These are phyloP conservation scores for Solanum sejunctum DNA, from an alignment of 257 asterid genomes.

Conservation along the genomic window DNA sequence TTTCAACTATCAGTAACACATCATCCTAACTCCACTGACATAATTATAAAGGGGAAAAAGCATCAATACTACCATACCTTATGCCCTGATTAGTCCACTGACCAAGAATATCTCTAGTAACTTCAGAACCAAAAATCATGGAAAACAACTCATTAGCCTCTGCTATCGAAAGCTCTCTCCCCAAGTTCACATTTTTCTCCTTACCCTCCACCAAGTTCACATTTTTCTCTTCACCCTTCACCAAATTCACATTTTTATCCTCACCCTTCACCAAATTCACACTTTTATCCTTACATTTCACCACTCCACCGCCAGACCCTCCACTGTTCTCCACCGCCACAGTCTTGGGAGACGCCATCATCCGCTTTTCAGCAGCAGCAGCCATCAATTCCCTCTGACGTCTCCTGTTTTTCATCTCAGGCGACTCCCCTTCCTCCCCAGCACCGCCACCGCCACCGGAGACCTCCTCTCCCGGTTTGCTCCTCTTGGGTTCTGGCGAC, in stretches of 20 bases:
- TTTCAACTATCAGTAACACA: not conserved
- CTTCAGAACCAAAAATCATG: conserved; percentile 59
- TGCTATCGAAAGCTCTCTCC: conserved; percentile 24
- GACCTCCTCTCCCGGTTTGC: conserved; percentile 55
- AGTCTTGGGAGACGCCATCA: conserved; percentile 26
- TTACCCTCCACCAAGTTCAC: conserved; percentile 13
- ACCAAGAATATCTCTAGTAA: conserved; percentile 64
- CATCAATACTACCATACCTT: conserved; percentile 28
- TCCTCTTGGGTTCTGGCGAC: conserved; percentile 92
- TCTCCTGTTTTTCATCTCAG: conserved; percentile 39
- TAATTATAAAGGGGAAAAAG: not conserved
- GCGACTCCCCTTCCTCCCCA: conserved; percentile 37
- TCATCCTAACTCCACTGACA: not conserved
- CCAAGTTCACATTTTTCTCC: conserved; percentile 17
- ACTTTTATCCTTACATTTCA: conserved; percentile 6
- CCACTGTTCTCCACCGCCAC: conserved; percentile 21
- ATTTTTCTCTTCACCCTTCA: conserved; percentile 4
- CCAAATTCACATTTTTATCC: conserved; percentile 7
- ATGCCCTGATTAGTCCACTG: conserved; percentile 99
- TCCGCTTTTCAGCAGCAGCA: conserved; percentile 93
- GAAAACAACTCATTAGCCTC: conserved; percentile 66
- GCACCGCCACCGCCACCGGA: conserved; percentile 21
- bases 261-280: conserved; percentile 14
- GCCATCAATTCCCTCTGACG: conserved; percentile 89
- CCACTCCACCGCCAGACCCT: conserved; percentile 2